Percentiles rank a stretch among this genome's conserved stretches.
phyloP scores from a whole-genome alignment of 2,329 filamentous ascomycete genomes.

The Juglanconis juglandina region DNA sequence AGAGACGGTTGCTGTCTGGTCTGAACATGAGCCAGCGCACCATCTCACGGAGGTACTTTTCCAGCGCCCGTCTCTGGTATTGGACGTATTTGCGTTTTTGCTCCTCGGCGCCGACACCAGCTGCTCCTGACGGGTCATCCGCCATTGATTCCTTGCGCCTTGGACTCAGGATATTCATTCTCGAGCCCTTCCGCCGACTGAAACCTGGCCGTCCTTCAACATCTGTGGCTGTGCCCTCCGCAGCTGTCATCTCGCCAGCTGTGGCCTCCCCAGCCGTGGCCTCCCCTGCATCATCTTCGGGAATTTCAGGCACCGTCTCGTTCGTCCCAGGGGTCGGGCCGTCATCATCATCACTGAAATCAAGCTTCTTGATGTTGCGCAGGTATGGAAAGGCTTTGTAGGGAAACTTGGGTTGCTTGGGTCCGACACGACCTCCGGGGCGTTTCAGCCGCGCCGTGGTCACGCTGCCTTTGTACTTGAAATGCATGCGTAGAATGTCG shows the following conservation, averaged over 20 bases:
- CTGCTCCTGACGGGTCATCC: slow-evolving; percentile 43
- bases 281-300: slow-evolving; percentile 30
- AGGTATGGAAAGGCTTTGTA: slow-evolving; percentile 86
- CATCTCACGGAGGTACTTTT: slow-evolving; percentile 88
- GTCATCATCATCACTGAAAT: slow-evolving; percentile 69
- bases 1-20: slow-evolving; percentile 90
- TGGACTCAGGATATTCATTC: slow-evolving; percentile 50
- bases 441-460: slow-evolving; percentile 70
- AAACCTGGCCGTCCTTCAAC: slow-evolving; percentile 50
- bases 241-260: slow-evolving; percentile 48
- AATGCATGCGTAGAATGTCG: slow-evolving; percentile 89
- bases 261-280: slow-evolving; percentile 42
- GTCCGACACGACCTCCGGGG: slow-evolving; percentile 61
- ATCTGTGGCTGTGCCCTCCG: slow-evolving; percentile 67
- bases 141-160: slow-evolving; percentile 51
- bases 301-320: neutral
- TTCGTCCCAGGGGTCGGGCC: slow-evolving; percentile 33
- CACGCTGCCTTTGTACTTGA: slow-evolving; percentile 86
- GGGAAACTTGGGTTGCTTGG: slow-evolving; percentile 87
- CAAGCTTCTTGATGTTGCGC: slow-evolving; percentile 72
- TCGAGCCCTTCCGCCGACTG: slow-evolving; percentile 45
- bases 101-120: slow-evolving; percentile 54
- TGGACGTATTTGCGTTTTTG: slow-evolving; percentile 67
- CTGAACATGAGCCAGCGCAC: slow-evolving; percentile 96
- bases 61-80: slow-evolving; percentile 78